Percentiles rank a stretch among this genome's conserved stretches.
Conservation (phyloP, 164 flowering plant genomes). For the Aristolochia contorta region DNA sequence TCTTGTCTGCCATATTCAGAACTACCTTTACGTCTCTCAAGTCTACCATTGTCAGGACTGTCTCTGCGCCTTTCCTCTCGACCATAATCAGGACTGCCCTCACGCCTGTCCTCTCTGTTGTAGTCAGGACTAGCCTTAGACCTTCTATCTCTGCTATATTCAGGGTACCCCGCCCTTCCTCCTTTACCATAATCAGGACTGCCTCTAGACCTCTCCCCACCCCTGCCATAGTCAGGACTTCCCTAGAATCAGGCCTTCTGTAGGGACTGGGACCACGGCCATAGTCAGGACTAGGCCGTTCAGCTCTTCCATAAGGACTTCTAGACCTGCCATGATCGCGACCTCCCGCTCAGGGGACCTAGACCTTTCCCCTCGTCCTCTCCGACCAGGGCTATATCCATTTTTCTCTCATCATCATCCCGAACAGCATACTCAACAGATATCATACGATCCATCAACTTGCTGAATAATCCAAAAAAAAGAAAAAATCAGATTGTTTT, state of each 20-base stretch:
- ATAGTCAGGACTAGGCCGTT: conserved; percentile 30
- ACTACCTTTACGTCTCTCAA: neutral
- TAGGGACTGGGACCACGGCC: conserved; percentile 23
- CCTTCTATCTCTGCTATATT: conserved; percentile 16
- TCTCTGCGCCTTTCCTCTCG: neutral
- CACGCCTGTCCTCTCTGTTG: conserved; percentile 6
- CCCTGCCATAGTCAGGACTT: conserved; percentile 21
- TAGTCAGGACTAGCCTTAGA: conserved; percentile 23
- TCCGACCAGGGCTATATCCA: conserved; percentile 60
- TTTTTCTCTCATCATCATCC: conserved; percentile 79
- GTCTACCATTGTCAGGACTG: conserved; percentile 1
- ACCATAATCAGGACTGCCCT: conserved; percentile 1
- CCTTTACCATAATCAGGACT: conserved; percentile 20
- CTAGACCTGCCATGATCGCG: conserved; percentile 22
- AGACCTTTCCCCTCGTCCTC: conserved; percentile 24
- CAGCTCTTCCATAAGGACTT: conserved; percentile 26
- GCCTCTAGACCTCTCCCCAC: conserved; percentile 13
- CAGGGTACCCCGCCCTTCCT: neutral
- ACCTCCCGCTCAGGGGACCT: conserved; percentile 37
- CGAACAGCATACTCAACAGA: conserved; percentile 89
- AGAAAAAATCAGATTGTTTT: neutral
- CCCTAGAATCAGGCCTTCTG: conserved; percentile 14
- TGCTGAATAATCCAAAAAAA: conserved; percentile 36
- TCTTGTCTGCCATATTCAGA: conserved; percentile 2
- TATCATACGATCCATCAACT: conserved; percentile 81